Conservation (phyloP, 2,329 filamentous ascomycete species). For the Cordyceps farinosa region DNA sequence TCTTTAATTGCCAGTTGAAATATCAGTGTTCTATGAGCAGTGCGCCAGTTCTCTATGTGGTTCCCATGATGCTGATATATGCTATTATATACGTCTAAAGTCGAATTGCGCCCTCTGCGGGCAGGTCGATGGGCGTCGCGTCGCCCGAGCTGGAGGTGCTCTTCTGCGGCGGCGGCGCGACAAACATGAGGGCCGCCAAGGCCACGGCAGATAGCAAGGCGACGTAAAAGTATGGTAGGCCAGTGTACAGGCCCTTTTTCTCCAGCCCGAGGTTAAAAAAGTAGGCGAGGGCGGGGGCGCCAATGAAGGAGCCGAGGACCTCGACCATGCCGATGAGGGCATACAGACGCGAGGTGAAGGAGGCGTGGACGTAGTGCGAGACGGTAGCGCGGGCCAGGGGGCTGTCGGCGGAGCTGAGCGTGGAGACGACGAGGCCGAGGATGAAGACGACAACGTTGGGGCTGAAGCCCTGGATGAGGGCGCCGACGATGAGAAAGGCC, state of each 20-base stretch:
- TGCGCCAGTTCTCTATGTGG: background rate
- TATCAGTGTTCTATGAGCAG: background rate
- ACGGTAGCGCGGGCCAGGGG: constrained; percentile 39
- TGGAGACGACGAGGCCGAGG: constrained; percentile 35
- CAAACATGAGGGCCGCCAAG: constrained; percentile 29
- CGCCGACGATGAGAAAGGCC: constrained; percentile 30
- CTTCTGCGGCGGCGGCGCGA: constrained; percentile 28
- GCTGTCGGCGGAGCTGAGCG: constrained; percentile 37
- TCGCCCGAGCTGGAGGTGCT: constrained; percentile 8
- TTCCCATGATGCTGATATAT: background rate
- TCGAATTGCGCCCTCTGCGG: constrained; percentile 18
- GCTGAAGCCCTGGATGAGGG: constrained; percentile 34
- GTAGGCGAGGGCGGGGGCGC: constrained; percentile 38
- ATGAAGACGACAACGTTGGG: constrained; percentile 34
- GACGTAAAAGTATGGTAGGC: constrained; percentile 40
- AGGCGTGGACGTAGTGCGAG: constrained; percentile 36
- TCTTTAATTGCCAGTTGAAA: background rate
- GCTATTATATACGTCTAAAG: background rate
- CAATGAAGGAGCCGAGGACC: constrained; percentile 37
- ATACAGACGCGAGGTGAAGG: constrained; percentile 39
- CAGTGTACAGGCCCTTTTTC: constrained; percentile 34
- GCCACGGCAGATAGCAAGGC: constrained; percentile 29
- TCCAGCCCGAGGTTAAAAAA: constrained; percentile 36
- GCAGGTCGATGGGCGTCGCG: constrained; percentile 21
- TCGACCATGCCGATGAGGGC: constrained; percentile 40